Percentiles rank a stretch among this genome's conserved stretches.
phyloP scores from a whole-genome alignment of 306 rosid genomes.

The Pyrus communis region DNA sequence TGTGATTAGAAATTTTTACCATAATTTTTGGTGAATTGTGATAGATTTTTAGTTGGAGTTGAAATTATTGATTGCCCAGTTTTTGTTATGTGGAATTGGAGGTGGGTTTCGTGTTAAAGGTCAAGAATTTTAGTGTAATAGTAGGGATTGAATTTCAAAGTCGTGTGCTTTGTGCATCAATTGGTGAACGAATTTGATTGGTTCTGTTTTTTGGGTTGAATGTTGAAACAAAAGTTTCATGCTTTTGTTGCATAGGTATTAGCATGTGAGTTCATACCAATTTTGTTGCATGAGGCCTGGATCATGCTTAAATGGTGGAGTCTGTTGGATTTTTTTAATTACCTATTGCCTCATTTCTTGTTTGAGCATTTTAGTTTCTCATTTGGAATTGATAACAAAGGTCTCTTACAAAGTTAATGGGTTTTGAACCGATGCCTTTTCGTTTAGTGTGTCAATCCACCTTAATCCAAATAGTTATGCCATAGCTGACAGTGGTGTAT shows the following conservation, averaged over 20 bases:
- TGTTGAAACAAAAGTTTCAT: neutral
- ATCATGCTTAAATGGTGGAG: slow-evolving; percentile 16
- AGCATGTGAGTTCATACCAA: neutral
- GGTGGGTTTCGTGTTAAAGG: slow-evolving; percentile 13
- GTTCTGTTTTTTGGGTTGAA: slow-evolving; percentile 5
- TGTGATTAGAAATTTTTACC: neutral
- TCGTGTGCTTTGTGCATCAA: slow-evolving; percentile 3
- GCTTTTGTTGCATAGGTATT: neutral
- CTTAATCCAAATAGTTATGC: neutral
- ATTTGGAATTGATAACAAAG: neutral
- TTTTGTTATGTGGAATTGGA: slow-evolving; percentile 20
- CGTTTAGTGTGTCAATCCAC: neutral
- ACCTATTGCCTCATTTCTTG: neutral
- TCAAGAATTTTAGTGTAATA: neutral
- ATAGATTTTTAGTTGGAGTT: slow-evolving; percentile 7
- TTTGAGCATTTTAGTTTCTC: neutral
- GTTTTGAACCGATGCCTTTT: neutral
- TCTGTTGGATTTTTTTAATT: neutral
- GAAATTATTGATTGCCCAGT: slow-evolving; percentile 25
- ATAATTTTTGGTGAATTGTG: slow-evolving; percentile 7
- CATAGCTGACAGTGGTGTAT: neutral
- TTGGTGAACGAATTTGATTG: slow-evolving; percentile 14
- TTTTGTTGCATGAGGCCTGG: slow-evolving; percentile 15
- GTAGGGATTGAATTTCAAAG: slow-evolving; percentile 11
- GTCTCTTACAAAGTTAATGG: neutral